phyloP scores from a whole-genome alignment of 1,284 basidiomycete genomes.

The Mixia osmundae region DNA sequence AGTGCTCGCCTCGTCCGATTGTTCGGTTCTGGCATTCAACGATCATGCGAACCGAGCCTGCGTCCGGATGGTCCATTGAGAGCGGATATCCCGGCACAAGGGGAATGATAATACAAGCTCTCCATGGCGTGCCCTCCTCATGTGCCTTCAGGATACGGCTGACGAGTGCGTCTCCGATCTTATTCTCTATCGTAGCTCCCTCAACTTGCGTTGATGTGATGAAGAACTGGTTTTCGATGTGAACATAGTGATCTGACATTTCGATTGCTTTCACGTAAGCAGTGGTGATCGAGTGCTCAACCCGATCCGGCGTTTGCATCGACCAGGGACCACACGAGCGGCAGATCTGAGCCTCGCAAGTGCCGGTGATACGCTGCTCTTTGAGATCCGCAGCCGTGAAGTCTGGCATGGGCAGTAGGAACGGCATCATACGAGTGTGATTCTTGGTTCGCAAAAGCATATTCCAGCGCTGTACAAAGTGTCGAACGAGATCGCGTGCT shows the following conservation, averaged over 20 bases:
- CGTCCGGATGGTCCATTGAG: constrained; percentile 77
- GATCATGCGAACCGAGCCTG: constrained; percentile 75
- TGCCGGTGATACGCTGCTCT: constrained; percentile 66
- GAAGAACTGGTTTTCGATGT: constrained; percentile 97
- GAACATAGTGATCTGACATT: constrained; percentile 76
- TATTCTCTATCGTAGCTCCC: constrained; percentile 71
- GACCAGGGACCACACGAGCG: constrained; percentile 92
- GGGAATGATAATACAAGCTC: constrained; percentile 75
- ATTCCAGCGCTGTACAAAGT: constrained; percentile 75
- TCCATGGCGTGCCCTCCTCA: constrained; percentile 57
- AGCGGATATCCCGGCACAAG: constrained; percentile 82
- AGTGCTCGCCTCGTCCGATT: constrained; percentile 68
- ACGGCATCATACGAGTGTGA: constrained; percentile 75
- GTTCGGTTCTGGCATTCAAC: constrained; percentile 80
- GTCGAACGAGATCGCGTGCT: constrained; percentile 76
- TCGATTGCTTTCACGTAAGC: constrained; percentile 46
- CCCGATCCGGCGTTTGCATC: constrained; percentile 58
- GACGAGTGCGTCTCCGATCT: constrained; percentile 83
- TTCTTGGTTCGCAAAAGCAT: constrained; percentile 82
- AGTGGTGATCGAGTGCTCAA: constrained; percentile 49
- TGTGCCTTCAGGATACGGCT: constrained; percentile 77
- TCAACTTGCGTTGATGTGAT: constrained; percentile 37
- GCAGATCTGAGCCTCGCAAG: constrained; percentile 92
- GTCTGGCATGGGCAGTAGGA: constrained; percentile 79
- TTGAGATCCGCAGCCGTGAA: constrained; percentile 61